A percentile compares a stretch with the other conserved stretches of the same genome.
Evolutionary conservation across 2,329 filamentous ascomycete species (phyloP).

Genomic region (Aureobasidium subglaciale): DNA sequence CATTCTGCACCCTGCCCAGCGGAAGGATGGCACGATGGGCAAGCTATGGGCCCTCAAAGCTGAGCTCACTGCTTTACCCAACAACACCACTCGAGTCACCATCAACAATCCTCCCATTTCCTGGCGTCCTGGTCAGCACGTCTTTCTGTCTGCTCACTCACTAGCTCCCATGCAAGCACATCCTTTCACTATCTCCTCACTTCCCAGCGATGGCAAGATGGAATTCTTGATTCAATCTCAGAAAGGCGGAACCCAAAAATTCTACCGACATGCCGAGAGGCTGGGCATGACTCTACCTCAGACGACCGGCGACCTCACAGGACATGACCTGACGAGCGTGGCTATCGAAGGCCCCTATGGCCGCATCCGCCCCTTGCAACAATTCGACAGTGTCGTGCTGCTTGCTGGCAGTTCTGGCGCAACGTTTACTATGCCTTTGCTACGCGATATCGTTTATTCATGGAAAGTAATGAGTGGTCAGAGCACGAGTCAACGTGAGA

Average conservation of each 20-base stretch:
- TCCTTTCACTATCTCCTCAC: slow-evolving; percentile 56
- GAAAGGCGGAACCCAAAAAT: slow-evolving; percentile 44
- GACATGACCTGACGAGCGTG: neutral
- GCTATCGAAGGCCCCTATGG: slow-evolving; percentile 27
- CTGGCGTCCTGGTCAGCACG: slow-evolving; percentile 58
- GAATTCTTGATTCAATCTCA: slow-evolving; percentile 52
- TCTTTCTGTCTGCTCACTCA: slow-evolving; percentile 53
- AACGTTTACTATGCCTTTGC: slow-evolving; percentile 50
- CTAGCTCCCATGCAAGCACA: slow-evolving; percentile 54
- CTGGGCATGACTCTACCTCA: slow-evolving; percentile 29
- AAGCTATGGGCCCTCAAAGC: slow-evolving; percentile 16
- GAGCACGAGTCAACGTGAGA: slow-evolving; percentile 20
- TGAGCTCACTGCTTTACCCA: slow-evolving; percentile 37
- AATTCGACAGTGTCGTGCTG: slow-evolving; percentile 55
- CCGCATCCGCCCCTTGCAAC: slow-evolving; percentile 34
- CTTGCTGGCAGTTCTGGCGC: slow-evolving; percentile 55
- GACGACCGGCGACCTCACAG: neutral
- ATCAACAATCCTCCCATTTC: slow-evolving; percentile 48
- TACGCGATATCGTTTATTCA: slow-evolving; percentile 46
- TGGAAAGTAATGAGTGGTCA: slow-evolving; percentile 26
- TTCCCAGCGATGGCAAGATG: slow-evolving; percentile 48
- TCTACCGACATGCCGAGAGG: slow-evolving; percentile 47
- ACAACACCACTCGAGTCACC: slow-evolving; percentile 50
- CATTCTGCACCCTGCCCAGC: slow-evolving; percentile 32
- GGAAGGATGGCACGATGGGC: slow-evolving; percentile 14